A percentile compares a stretch with the other conserved stretches of the same genome.
These are phyloP conservation scores for Pseudocercospora crystallina DNA, from an alignment of 2,329 filamentous ascomycete genomes.

Conservation along the genomic window DNA sequence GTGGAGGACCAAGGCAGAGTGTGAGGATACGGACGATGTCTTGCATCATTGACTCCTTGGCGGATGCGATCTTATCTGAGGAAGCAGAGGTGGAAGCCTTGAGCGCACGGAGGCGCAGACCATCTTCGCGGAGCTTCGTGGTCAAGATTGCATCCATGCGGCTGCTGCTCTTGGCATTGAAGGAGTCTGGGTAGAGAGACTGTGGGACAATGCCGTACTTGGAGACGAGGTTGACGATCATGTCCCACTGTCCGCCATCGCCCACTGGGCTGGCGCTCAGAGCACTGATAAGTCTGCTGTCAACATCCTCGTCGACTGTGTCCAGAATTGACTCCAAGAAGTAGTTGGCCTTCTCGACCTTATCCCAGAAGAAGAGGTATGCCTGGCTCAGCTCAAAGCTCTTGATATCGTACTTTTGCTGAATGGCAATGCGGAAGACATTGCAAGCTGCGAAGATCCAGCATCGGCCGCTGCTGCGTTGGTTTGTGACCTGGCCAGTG, in stretches of 20 bases:
- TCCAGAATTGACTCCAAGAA: conserved; percentile 83
- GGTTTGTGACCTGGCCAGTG: conserved; percentile 67
- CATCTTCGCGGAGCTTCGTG: conserved; percentile 83
- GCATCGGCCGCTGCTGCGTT: conserved; percentile 77
- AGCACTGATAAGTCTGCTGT: conserved; percentile 69
- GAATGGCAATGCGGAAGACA: conserved; percentile 82
- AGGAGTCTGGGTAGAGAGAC: conserved; percentile 75
- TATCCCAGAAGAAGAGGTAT: conserved; percentile 92
- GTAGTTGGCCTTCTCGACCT: conserved; percentile 87
- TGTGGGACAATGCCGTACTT: conserved; percentile 87
- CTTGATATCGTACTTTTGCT: conserved; percentile 76
- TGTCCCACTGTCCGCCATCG: conserved; percentile 90
- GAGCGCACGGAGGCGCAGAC: conserved; percentile 67
- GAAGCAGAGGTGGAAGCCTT: conserved; percentile 41
- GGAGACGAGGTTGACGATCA: conserved; percentile 79
- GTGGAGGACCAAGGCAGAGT: conserved; percentile 77
- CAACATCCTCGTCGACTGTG: conserved; percentile 68
- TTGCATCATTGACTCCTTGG: conserved; percentile 73
- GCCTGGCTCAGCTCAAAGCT: conserved; percentile 83
- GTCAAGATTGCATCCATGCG: conserved; percentile 73
- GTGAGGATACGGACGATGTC: conserved; percentile 82
- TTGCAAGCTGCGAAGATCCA: conserved; percentile 95
- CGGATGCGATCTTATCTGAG: conserved; percentile 42
- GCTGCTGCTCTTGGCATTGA: conserved; percentile 70
- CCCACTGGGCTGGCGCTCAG: conserved; percentile 67